Conservation (phyloP, 805 yeast species). For the Debaryomyces tyrocola region DNA sequence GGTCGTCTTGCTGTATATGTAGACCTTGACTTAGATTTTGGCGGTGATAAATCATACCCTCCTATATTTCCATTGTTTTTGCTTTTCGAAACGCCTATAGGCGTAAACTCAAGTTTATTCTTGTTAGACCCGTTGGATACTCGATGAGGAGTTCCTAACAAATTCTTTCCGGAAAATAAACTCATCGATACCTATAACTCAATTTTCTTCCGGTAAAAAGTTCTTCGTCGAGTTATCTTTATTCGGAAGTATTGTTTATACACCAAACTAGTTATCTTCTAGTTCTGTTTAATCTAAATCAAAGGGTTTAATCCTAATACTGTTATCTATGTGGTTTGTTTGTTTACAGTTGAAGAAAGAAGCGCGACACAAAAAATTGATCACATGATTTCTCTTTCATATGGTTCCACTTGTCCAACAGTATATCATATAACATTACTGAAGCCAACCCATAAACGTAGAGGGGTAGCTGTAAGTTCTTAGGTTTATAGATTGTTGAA, state of each 20-base stretch:
- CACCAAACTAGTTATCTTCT: background rate
- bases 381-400: background rate
- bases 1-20: background rate
- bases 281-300: background rate
- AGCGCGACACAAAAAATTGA: background rate
- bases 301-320: background rate
- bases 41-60: background rate
- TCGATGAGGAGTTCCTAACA: constrained; percentile 14
- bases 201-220: too few species aligned
- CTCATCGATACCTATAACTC: background rate
- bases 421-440: too few species aligned
- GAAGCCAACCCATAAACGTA: too few species aligned
- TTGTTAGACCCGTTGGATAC: background rate
- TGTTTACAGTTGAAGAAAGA: background rate
- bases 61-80: background rate
- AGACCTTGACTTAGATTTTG: background rate
- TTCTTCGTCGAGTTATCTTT: too few species aligned
- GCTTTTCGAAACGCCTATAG: constrained; percentile 10
- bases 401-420: too few species aligned
- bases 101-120: constrained; percentile 15
- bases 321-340: background rate
- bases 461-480: too few species aligned
- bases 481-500: too few species aligned
- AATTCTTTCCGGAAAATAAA: constrained; percentile 13
- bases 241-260: background rate